Base-by-base conservation (phyloP, 495 filamentous ascomycete genomes). In the Neurospora sp. region DNA sequence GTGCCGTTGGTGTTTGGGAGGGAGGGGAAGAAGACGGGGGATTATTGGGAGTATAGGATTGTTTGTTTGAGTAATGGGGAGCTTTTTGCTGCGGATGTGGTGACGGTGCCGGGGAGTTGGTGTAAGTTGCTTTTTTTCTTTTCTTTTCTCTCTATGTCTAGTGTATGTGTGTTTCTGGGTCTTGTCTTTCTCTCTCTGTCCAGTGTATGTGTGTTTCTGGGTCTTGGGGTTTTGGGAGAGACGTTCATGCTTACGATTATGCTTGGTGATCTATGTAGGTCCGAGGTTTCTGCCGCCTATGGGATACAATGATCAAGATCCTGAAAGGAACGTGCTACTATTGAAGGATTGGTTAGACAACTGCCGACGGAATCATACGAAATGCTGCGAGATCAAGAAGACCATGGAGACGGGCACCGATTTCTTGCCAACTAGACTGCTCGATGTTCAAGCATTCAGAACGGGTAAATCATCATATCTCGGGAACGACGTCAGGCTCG, bases 31-130 rank as follows among this genome's bases (percentile, higher is more conserved):
- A 20, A 2, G 8, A 47, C 18, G n/a, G 8, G 44, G 44, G n/a
- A 9, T 4, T 0, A 10, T 3, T 22, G 45, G 45, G 8, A 22
- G 8, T 53, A 4, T 8, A 10, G 0, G 45, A 53, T 53, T 0
- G 0, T 0, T 10, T 53, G 20, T 22, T 3, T 22, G 45, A 53
- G 0, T 9, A 45, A 45, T 53, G 2, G 1, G 45, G 45, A 47
- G 0, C 1, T 47, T 0, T 47, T 47, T 22, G 0, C 0, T 8
- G 45, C 0, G n/a, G 0, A 10, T 3, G 3, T 47, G 18, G 45
- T 53, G n/a, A 18, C 0, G 18, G 45, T 53, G 6, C n/a, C 45
- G 18, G 45, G 20, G n/a, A 20, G 9, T 53, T 53, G 45, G 45
- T 12, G 45, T 53, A 22, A 53, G 45, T 53, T 3, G 1, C 1